Conservation (phyloP, 306 rosid species). For the Pyrus pyrifolia region DNA sequence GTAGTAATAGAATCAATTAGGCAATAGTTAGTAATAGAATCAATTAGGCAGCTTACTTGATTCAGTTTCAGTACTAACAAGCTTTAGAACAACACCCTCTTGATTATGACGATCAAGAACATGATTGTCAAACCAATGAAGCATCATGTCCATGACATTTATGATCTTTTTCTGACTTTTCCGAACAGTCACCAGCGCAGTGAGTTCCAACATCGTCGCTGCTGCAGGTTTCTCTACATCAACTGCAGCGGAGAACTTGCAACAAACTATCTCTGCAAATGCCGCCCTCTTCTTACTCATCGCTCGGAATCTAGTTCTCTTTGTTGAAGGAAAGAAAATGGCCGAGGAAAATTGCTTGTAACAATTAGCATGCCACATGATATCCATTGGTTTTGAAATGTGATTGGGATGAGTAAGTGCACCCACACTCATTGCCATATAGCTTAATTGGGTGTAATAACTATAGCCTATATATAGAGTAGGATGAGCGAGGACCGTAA, state of each 20-base stretch:
- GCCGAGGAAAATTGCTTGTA: neutral
- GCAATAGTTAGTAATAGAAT: no score
- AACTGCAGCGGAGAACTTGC: neutral
- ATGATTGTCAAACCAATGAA: neutral
- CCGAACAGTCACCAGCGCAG: neutral
- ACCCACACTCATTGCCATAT: neutral
- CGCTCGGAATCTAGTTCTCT: neutral
- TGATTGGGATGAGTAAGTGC: neutral
- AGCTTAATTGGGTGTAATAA: no score
- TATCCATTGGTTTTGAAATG: neutral
- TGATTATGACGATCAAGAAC: no score
- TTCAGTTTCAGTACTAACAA: constrained; percentile 30
- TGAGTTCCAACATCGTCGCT: neutral
- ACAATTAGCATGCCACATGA: neutral
- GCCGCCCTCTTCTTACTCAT: constrained; percentile 1
- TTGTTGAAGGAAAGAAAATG: neutral
- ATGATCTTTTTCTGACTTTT: neutral
- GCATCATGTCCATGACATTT: constrained; percentile 5
- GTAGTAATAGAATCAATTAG: no score
- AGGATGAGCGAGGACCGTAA: no score
- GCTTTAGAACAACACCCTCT: constrained; percentile 29
- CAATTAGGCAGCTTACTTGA: constrained; percentile 7
- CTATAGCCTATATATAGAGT: no score
- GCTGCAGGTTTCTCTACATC: no score
- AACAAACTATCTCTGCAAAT: neutral